Base-by-base conservation (phyloP, 306 rosid species). In the Cucumis cinereus region DNA sequence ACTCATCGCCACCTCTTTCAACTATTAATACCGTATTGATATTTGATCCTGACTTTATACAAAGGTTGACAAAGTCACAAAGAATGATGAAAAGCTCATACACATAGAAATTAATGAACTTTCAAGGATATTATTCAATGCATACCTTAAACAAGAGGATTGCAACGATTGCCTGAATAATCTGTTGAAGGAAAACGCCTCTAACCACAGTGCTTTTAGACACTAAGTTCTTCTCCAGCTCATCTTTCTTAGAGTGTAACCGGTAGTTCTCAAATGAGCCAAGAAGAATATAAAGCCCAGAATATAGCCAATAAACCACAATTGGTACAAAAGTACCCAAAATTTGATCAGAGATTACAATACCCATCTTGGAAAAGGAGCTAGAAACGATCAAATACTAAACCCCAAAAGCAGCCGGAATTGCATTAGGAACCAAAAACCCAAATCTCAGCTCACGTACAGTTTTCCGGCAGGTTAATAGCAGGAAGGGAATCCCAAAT, bases 221-320 rank as follows among this genome's bases (percentile, higher is more conserved):
- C 3, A 92, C 99, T 92, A 86, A 85, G 83, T 95, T 95, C 93
- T 92, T 95, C 83, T 95, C 98, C 30, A 87, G 93, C 83, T 95
- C 98, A 28, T 90, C 97, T 79, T 84, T 85, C 86, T 73, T 84
- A 2, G 96, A 79, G 82, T 95, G 99, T 73, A 95, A 82, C 24
- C 99, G 84, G 63, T 85, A 90, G 62, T 83, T 86, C 47, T 92
- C 96, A 59, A 87, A 88, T 50, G 86, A 87, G 13, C 90, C 99
- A 28, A 95, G 78, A 36, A 87, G 78, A 73, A 81, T 84, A 73
- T 95, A 95, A 81, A 88, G 76, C 70, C 98, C 98, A 16, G 98
- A 92, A 83, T 90, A 92, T 35, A 80, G 59, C 98, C 99, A 95
- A 82, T 95, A 92, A 43, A 90, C 86, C 64, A 89, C 1, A 75